Conservation (phyloP, 257 asterid genomes). For the Nicotiana attenuata region DNA sequence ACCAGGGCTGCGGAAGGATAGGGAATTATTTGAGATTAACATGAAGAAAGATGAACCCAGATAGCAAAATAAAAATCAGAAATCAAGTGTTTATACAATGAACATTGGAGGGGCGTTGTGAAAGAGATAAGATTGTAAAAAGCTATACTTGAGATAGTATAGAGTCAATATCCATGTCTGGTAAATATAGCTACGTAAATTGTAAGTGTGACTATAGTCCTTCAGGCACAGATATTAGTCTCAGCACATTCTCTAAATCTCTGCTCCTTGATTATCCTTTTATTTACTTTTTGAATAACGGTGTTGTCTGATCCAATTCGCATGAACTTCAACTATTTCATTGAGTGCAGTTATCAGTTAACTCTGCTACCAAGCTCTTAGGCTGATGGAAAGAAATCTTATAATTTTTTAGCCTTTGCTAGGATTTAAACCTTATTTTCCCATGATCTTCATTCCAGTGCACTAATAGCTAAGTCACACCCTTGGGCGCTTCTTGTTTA, state of each 20-base stretch:
- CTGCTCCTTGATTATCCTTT: background rate
- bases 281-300: background rate
- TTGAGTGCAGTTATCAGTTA: background rate
- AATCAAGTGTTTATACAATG: background rate
- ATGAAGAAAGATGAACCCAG: background rate
- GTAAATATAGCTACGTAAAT: background rate
- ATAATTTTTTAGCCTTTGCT: background rate
- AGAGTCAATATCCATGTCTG: background rate
- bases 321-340: background rate
- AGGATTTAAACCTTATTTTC: background rate
- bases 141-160: background rate
- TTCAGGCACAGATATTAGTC: background rate
- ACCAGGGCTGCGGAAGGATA: background rate
- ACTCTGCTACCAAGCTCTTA: background rate
- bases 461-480: background rate
- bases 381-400: background rate
- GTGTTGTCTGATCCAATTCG: background rate
- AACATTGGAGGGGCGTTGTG: background rate
- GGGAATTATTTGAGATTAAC: background rate
- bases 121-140: background rate
- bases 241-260: background rate
- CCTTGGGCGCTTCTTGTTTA: background rate
- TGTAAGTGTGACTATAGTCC: background rate
- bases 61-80: background rate
- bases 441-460: background rate